Evolutionary conservation across 495 filamentous ascomycete species (phyloP).

Genomic region (Talaromyces ruber): DNA sequence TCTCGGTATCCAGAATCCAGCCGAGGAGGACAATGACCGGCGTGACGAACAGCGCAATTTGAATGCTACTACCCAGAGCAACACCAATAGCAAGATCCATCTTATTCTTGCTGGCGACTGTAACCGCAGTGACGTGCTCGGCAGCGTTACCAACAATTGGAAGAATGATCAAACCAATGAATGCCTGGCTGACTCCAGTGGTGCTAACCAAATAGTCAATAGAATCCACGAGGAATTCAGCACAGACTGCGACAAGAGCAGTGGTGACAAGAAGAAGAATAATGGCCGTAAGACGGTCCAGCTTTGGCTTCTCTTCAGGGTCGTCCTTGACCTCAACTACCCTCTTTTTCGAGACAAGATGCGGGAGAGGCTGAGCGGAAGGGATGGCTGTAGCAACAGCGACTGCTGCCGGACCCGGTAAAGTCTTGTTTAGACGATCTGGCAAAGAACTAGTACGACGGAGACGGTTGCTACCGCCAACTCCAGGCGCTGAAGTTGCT

Average conservation of each 20-base stretch:
- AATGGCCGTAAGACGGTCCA: constrained; percentile 69
- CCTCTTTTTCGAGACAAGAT: constrained; percentile 6
- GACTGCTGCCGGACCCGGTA: neutral
- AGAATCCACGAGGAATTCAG: constrained; percentile 77
- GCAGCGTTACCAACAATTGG: constrained; percentile 91
- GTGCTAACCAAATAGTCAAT: constrained; percentile 64
- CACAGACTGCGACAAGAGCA: constrained; percentile 72
- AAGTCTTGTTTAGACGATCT: constrained; percentile 14
- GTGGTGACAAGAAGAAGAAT: constrained; percentile 69
- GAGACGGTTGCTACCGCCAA: constrained; percentile 40
- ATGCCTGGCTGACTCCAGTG: constrained; percentile 61
- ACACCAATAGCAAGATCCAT: constrained; percentile 93
- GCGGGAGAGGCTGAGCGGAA: constrained; percentile 9
- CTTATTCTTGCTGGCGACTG: constrained; percentile 87
- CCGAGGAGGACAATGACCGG: constrained; percentile 84
- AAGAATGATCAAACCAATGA: constrained; percentile 81
- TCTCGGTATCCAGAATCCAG: constrained; percentile 72
- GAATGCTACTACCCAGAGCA: constrained; percentile 80
- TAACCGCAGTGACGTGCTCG: constrained; percentile 85
- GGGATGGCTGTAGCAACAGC: constrained; percentile 19
- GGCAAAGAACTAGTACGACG: constrained; percentile 76
- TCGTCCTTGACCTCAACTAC: constrained; percentile 18
- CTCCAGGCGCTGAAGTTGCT: constrained; percentile 32
- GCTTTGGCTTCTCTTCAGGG: constrained; percentile 37
- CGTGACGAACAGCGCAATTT: constrained; percentile 80